Percentiles rank a stretch among this genome's conserved stretches.
Conservation (phyloP, 441 rosid genomes). For the Gossypium davidsonii region DNA sequence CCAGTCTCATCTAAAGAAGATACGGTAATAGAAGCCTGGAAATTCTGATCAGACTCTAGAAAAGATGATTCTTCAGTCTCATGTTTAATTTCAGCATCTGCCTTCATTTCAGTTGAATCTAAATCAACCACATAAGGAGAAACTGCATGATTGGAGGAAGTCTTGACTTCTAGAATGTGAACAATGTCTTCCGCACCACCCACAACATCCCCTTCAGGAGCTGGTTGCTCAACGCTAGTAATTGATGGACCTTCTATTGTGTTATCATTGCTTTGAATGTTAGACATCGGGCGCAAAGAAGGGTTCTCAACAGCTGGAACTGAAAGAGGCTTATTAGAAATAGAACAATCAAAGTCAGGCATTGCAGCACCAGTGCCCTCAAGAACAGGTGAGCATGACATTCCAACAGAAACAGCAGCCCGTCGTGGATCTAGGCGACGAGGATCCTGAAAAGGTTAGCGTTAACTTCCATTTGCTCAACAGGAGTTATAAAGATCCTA, state of each 20-base stretch:
- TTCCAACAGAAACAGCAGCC: conserved; percentile 40
- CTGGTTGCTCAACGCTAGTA: conserved; percentile 40
- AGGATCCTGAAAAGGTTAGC: conserved; percentile 67
- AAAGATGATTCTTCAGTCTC: conserved; percentile 36
- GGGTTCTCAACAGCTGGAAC: conserved; percentile 36
- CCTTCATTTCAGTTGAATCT: conserved; percentile 35
- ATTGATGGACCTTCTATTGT: conserved; percentile 35
- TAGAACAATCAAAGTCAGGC: conserved; percentile 50
- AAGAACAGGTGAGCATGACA: conserved; percentile 32
- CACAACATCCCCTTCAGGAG: conserved; percentile 41
- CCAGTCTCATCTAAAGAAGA: conserved; percentile 57
- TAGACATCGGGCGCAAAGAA: conserved; percentile 28
- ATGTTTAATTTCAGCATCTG: conserved; percentile 39
- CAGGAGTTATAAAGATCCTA: not conserved
- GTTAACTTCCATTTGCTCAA: conserved; percentile 18
- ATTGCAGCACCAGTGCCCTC: conserved; percentile 46
- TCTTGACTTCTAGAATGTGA: conserved; percentile 35
- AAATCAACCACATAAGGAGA: conserved; percentile 49
- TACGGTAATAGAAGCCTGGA: conserved; percentile 37
- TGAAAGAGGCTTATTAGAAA: conserved; percentile 43
- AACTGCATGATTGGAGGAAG: conserved; percentile 41
- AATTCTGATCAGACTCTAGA: conserved; percentile 50
- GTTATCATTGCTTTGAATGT: conserved; percentile 41
- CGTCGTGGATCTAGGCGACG: conserved; percentile 98
- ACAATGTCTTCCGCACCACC: conserved; percentile 39